These are phyloP conservation scores for Leccinum angustisporum DNA, from an alignment of 1,284 basidiomycete genomes.

Conservation along the genomic window DNA sequence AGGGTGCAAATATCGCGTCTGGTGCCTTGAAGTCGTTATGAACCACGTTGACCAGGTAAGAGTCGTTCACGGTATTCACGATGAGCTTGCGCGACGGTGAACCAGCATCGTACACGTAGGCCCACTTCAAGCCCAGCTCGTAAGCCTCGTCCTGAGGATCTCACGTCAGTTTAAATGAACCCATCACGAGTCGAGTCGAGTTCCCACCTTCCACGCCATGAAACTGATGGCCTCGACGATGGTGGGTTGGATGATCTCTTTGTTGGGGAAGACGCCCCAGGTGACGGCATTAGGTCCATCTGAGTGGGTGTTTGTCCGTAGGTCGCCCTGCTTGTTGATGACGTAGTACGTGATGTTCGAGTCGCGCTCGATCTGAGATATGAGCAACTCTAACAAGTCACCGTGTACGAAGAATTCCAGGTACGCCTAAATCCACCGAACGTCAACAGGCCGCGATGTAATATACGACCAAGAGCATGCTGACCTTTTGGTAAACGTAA, in stretches of 20 bases:
- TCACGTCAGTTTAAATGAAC: neutral
- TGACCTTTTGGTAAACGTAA: slow-evolving; percentile 95
- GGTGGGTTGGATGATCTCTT: slow-evolving; percentile 97
- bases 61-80: slow-evolving; percentile 74
- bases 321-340: slow-evolving; percentile 88
- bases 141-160: slow-evolving; percentile 86
- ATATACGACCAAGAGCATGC: slow-evolving; percentile 22
- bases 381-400: slow-evolving; percentile 69
- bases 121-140: slow-evolving; percentile 94
- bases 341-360: slow-evolving; percentile 95
- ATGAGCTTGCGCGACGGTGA: slow-evolving; percentile 80
- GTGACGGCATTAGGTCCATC: slow-evolving; percentile 98
- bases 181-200: neutral
- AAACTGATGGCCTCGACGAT: slow-evolving; percentile 97
- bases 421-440: slow-evolving; percentile 68
- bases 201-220: slow-evolving; percentile 89
- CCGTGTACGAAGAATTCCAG: slow-evolving; percentile 94
- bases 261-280: slow-evolving; percentile 98
- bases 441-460: neutral
- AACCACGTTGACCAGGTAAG: slow-evolving; percentile 94
- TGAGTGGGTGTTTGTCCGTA: slow-evolving; percentile 88
- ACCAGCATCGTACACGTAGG: slow-evolving; percentile 79
- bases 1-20: slow-evolving; percentile 85
- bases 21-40: slow-evolving; percentile 94
- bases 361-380: slow-evolving; percentile 86